Conservation (phyloP, 768 basidiomycete genomes). For the Lactarius quietus region DNA sequence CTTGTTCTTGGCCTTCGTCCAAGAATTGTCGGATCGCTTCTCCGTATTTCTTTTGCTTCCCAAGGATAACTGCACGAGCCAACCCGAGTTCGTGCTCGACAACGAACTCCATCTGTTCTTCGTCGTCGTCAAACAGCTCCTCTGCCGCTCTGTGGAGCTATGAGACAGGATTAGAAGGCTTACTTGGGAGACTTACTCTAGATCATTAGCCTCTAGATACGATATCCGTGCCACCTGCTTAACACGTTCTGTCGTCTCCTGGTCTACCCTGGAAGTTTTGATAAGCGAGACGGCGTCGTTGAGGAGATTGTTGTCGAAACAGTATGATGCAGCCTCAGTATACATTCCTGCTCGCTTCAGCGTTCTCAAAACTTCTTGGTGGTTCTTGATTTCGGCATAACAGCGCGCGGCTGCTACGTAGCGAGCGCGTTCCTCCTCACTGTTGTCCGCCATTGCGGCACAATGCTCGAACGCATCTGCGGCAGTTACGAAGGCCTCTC, state of each 20-base stretch:
- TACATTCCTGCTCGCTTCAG: slow-evolving; percentile 13
- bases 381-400: slow-evolving; percentile 11
- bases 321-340: slow-evolving; percentile 20
- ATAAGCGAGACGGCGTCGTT: slow-evolving; percentile 8
- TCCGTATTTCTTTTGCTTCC: slow-evolving; percentile 37
- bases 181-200: slow-evolving; percentile 11
- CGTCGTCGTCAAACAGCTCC: slow-evolving; percentile 52
- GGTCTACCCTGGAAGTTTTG: slow-evolving; percentile 1
- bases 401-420: slow-evolving; percentile 14
- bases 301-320: slow-evolving; percentile 20
- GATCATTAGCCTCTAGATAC: slow-evolving; percentile 7
- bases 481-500: slow-evolving; percentile 9
- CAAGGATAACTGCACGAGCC: slow-evolving; percentile 45
- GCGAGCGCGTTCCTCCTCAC: neutral
- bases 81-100: slow-evolving; percentile 51
- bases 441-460: neutral
- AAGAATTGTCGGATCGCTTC: slow-evolving; percentile 55
- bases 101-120: slow-evolving; percentile 56
- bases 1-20: slow-evolving; percentile 42
- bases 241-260: slow-evolving; percentile 20
- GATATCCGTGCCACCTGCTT: slow-evolving; percentile 15
- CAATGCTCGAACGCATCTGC: slow-evolving; percentile 6
- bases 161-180: neutral
- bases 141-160: slow-evolving; percentile 40
- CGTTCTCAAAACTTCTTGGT: slow-evolving; percentile 7